Evolutionary conservation across 352 stramenopile genomes (phyloP), one percentile per base, ranked within the genome.

Genomic region (Globisporangium rhizosaccharum): DNA sequence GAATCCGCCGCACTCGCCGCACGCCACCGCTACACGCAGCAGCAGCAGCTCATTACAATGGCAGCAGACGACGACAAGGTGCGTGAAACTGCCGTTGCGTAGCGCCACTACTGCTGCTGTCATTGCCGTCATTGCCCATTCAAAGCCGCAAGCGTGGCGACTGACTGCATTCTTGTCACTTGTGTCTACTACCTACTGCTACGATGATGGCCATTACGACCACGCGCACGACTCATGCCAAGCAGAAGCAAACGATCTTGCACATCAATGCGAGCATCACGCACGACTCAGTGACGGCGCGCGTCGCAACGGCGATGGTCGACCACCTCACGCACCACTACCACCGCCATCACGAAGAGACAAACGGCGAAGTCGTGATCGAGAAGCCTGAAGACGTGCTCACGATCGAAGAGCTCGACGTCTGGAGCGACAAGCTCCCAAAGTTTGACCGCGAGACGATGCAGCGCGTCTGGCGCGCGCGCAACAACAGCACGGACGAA

Each of bases 181-280:
- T 12, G 33, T 39, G 33, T 33, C 5, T 39, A 8, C 33, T 39
- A 12, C 33, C 10, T 39, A 8, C 33, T 39, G 11, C 33, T 33
- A 6, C 33, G 33, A 39, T 8, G 6, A 39, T 12, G 33, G 10
- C 33, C 7, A 36, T 2, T 5, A 36, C 10, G 6, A 12, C 5
- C 33, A 12, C 33, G 10, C 33, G 33, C 33, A 9, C 30, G 6
- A 9, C 30, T 9, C 5, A 10, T 12, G 33, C 33, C 33, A 39
- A 26, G 10, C 63, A 85, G 67, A 87, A 90, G 62, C 79, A 87
- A 50, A 90, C 73, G n/a, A 71, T 91, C 20, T 60, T 91, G 52
- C 82, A 91, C 68, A 84, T 89, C 69, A 89, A 91, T 53, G 72
- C 75, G 2, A 91, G 79, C 66, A 82, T 91, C 69, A 84, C 82